Evolutionary conservation across 768 basidiomycete genomes (phyloP).

Genomic region (Pholiota molesta): DNA sequence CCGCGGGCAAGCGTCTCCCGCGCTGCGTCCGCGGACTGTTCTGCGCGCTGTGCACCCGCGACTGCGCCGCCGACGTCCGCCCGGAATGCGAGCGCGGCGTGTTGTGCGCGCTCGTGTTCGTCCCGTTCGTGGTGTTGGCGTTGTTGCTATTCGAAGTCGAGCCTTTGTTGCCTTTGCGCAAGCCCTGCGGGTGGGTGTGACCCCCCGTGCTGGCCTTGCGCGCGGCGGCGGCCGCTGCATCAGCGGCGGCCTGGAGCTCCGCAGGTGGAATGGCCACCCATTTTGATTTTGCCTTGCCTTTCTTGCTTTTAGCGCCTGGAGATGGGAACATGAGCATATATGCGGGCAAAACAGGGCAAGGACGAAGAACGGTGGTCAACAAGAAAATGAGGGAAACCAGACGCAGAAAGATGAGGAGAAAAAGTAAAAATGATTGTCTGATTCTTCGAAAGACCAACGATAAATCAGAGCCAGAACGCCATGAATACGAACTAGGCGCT

Average conservation of each 20-base stretch:
- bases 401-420: not conserved
- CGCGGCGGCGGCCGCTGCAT: slow-evolving; percentile 15
- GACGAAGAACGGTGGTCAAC: not conserved
- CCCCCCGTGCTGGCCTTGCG: not conserved
- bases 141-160: not conserved
- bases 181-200: not conserved
- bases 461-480: no score
- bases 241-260: slow-evolving; percentile 24
- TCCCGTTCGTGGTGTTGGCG: not conserved
- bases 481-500: no score
- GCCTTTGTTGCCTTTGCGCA: slow-evolving; percentile 8
- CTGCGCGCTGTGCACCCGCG: slow-evolving; percentile 40
- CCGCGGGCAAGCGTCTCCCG: slow-evolving; percentile 3
- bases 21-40: slow-evolving; percentile 3
- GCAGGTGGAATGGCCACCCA: slow-evolving; percentile 28
- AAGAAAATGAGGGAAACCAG: not conserved
- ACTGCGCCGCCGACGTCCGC: slow-evolving; percentile 33
- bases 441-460: no score
- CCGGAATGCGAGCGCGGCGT: slow-evolving; percentile 29
- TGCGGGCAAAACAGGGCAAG: not conserved
- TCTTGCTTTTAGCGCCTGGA: slow-evolving; percentile 1
- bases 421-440: no score
- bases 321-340: not conserved
- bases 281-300: slow-evolving; percentile 24
- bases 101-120: slow-evolving; percentile 12